These are phyloP conservation scores for Asclepias syriaca DNA, from an alignment of 257 asterid species.

Conservation along the genomic window DNA sequence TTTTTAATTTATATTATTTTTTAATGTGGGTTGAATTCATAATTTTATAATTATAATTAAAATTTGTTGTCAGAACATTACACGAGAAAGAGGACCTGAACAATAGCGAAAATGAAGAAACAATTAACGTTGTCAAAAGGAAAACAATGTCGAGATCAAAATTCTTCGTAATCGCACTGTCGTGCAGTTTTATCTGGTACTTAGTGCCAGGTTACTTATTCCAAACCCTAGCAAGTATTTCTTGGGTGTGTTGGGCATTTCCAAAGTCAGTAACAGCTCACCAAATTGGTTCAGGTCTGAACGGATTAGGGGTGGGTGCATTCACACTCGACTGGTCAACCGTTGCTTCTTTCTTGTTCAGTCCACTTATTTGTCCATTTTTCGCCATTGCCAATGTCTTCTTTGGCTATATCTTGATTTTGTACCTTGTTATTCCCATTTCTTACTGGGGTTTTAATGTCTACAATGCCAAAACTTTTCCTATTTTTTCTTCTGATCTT, in stretches of 20 bases:
- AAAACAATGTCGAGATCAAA: conserved; percentile 44
- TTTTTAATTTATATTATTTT: neutral
- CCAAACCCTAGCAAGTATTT: conserved; percentile 54
- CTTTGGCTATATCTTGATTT: conserved; percentile 41
- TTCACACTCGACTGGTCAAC: conserved; percentile 66
- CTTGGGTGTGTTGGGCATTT: conserved; percentile 81
- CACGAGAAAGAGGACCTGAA: conserved; percentile 41
- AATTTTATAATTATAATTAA: too few relatives aligned
- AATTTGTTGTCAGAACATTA: conserved; percentile 37
- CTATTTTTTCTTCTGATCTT: conserved; percentile 49
- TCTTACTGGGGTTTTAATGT: conserved; percentile 75
- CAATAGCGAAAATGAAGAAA: conserved; percentile 16
- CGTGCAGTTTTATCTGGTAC: conserved; percentile 67
- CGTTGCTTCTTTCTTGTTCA: conserved; percentile 62
- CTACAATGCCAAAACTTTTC: conserved; percentile 51
- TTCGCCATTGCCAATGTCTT: conserved; percentile 71
- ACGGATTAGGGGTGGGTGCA: conserved; percentile 67
- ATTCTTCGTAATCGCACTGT: conserved; percentile 56
- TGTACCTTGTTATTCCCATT: conserved; percentile 55
- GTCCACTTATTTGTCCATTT: conserved; percentile 71
- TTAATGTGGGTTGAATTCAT: neutral
- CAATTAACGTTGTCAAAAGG: neutral
- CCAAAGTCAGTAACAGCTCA: conserved; percentile 77
- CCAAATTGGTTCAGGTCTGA: conserved; percentile 68
- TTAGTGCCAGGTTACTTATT: conserved; percentile 60